phyloP scores from a whole-genome alignment of 148 eudicot genomes.

The Spergularia bocconei region DNA sequence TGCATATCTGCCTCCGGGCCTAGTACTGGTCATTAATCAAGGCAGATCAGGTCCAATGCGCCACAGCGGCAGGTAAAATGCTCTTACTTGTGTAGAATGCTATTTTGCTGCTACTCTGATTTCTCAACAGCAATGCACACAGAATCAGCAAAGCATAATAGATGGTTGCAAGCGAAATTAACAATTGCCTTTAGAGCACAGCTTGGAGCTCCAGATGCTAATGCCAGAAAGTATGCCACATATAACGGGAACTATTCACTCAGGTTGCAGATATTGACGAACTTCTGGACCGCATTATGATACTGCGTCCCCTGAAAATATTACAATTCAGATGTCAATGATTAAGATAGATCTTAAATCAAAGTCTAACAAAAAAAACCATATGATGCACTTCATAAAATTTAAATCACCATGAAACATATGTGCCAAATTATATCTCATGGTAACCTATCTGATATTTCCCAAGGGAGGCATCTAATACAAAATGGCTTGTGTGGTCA shows the following conservation, averaged over 20 bases:
- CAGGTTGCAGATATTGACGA: conserved; percentile 68
- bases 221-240: background rate
- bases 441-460: too few species aligned
- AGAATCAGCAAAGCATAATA: background rate
- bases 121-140: background rate
- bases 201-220: background rate
- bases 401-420: background rate
- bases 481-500: too few species aligned
- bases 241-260: conserved; percentile 24
- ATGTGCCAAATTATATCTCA: too few species aligned
- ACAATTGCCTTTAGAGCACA: background rate
- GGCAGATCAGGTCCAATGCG: background rate
- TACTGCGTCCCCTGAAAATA: conserved; percentile 82
- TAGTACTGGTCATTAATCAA: background rate
- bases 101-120: background rate
- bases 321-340: conserved; percentile 5
- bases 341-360: background rate
- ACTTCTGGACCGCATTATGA: conserved; percentile 87
- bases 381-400: background rate
- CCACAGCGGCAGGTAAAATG: too few species aligned
- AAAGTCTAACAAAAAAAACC: background rate
- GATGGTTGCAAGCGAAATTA: background rate
- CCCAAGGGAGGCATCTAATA: too few species aligned
- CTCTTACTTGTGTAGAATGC: background rate
- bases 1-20: background rate